Evolutionary conservation across 108 stramenopile species (phyloP), one percentile per base, ranked within the genome.

Genomic region (Pseudonitzschia pungens): DNA sequence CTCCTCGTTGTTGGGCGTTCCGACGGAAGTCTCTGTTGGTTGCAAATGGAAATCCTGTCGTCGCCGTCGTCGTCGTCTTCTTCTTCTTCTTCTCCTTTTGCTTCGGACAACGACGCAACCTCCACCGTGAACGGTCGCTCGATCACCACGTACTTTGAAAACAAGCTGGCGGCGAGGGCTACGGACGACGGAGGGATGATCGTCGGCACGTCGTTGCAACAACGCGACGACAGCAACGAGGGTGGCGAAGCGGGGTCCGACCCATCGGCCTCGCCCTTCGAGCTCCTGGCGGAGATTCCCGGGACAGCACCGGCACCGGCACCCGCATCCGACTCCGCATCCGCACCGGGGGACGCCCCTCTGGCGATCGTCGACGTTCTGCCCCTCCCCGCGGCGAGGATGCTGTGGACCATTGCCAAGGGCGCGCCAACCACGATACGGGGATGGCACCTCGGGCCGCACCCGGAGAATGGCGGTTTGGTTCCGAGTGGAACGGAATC

Each of bases 21-120:
- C 10, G 87, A 90, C 74, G 89, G 89, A 7, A 83, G 83, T 0
- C 69, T 87, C 31, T 80, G 78, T 48, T 72, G 87, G 44, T 66
- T 90, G 12, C 48, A 77, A 68, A 29, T 87, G 48, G 86, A 84
- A 27, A 60, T 60, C 31, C 28, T 50, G 1, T 48, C 45, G 21
- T 67, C 66, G 11, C 64, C 64, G 1, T 58, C 57, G 1, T 24
- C 31, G 31, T 58, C 57, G 21, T 14, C 45, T 1, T 48, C 45
- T 12, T 24, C 54, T 10, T 3, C 50, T 3, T 51, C 50, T 3
- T 51, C 50, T 3, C 3, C 3, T 4, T n/a, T n/a, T 1, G 32
- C 1, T 31, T 40, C 24, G 28, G 66, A 67, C 0, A 50, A 44
- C 16, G 44, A 44, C 24, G 26, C 43, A n/a, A 67, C 18, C 7